Conservation (phyloP, 73 alveolate genomes). For the Symbiodinium natans region DNA sequence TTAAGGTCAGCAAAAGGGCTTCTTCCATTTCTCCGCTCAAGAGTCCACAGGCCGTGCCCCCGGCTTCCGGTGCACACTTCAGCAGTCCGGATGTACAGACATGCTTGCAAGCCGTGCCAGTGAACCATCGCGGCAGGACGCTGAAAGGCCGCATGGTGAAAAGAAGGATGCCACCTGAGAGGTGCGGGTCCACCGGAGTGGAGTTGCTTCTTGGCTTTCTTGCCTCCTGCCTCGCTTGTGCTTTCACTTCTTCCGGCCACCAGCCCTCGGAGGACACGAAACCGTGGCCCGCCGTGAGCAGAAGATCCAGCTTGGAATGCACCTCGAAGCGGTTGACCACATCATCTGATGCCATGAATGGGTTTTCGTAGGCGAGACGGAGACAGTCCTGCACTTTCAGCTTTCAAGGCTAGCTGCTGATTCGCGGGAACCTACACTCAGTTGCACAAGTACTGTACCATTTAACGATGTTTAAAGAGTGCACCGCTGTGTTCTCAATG, state of each 20-base stretch:
- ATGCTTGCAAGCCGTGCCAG: slow-evolving; percentile 44
- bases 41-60: slow-evolving; percentile 55
- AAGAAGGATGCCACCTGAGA: slow-evolving; percentile 49
- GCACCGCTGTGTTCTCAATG: neutral
- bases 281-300: neutral
- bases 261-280: slow-evolving; percentile 64
- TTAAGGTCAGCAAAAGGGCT: neutral
- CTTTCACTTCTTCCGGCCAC: slow-evolving; percentile 11
- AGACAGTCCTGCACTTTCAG: neutral
- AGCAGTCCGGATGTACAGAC: slow-evolving; percentile 1
- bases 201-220: neutral
- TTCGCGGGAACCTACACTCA: neutral
- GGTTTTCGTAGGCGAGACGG: slow-evolving; percentile 41
- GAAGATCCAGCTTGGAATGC: neutral
- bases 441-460: neutral
- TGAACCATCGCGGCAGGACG: slow-evolving; percentile 71
- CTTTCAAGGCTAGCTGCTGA: neutral
- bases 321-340: slow-evolving; percentile 57
- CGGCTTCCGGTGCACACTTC: slow-evolving; percentile 23
- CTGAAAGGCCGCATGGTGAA: slow-evolving; percentile 42
- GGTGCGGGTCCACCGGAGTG: neutral
- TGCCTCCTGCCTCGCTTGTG: neutral
- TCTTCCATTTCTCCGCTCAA: neutral
- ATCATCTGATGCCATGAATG: slow-evolving; percentile 24
- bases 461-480: neutral